Percentiles rank a stretch among this genome's conserved stretches.
Evolutionary conservation across 2,329 filamentous ascomycete species (phyloP).

Genomic region (Penicillium glabrum): DNA sequence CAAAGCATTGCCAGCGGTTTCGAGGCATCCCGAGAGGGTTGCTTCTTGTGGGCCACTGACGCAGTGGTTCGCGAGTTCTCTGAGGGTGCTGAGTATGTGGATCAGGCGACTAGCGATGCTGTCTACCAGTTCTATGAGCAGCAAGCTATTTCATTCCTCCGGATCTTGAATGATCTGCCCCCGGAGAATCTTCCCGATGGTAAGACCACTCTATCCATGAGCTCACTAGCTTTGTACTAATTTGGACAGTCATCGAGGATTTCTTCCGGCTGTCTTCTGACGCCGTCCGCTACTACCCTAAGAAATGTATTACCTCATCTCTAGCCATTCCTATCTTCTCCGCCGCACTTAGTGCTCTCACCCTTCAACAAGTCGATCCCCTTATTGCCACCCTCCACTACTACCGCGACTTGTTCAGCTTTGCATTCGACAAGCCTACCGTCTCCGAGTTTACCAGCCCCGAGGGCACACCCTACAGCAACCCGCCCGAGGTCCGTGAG

Average conservation of each 20-base stretch:
- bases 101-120: slow-evolving; percentile 75
- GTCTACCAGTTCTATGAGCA: slow-evolving; percentile 96
- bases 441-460: slow-evolving; percentile 59
- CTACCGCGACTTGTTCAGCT: slow-evolving; percentile 84
- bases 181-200: slow-evolving; percentile 72
- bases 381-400: slow-evolving; percentile 91
- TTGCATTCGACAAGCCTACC: slow-evolving; percentile 71
- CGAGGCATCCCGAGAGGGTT: slow-evolving; percentile 81
- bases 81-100: slow-evolving; percentile 81
- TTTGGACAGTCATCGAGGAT: slow-evolving; percentile 74
- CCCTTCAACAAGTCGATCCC: slow-evolving; percentile 87
- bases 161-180: slow-evolving; percentile 81
- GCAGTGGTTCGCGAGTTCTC: slow-evolving; percentile 95
- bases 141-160: slow-evolving; percentile 85
- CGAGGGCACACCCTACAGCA: slow-evolving; percentile 59
- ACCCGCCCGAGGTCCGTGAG: slow-evolving; percentile 67
- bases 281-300: slow-evolving; percentile 87
- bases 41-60: slow-evolving; percentile 97
- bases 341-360: slow-evolving; percentile 81
- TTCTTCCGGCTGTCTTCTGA: slow-evolving; percentile 94
- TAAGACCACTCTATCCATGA: slow-evolving; percentile 30
- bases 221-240: slow-evolving; percentile 6
- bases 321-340: slow-evolving; percentile 82
- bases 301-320: slow-evolving; percentile 74
- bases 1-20: slow-evolving; percentile 87